Base-by-base conservation (phyloP, 192 early-diverging fungal species). In the Entomortierella lignicola region DNA sequence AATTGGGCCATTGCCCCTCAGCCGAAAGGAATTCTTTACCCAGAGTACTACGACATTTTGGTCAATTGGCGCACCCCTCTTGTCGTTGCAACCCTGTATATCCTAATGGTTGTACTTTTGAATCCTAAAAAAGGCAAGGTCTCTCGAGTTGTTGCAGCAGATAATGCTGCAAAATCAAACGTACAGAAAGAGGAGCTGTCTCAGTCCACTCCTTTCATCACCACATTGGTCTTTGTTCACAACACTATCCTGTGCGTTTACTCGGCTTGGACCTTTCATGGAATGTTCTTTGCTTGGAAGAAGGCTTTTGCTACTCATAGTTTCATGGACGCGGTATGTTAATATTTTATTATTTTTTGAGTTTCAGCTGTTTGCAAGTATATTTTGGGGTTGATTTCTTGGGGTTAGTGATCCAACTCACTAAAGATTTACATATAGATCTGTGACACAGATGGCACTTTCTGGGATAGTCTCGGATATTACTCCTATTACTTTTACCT, bases 401-500 rank as follows among this genome's bases (percentile, higher is more conserved):
- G n/a, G n/a, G n/a, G n/a, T 51, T 48, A 18, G 2, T 15, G 7
- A 20, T 47, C 20, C 20, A 20, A 20, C 44, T 47, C 20, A 25
- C 54, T 23, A 0, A 37, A 5, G 25, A 23, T 44, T 27, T 8
- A 43, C 11, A 21, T 43, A 32, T 54, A 85, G 80, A 57, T 86
- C 15, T 90, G 88, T 62, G 88, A 92, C 39, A 52, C 70, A 4
- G 81, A 86, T 47, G 81, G 77, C 4, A 71, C 66, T 3, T 67
- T 91, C 52, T 89, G 88, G 87, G 86, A 85, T 64, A 71, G 74
- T 63, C 84, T 92, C 69, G 88, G 82, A 64, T 89, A 89, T 81
- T 91, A 88, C 79, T 84, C 87, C 48, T 93, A 89, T 63, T 80
- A 91, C 73, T 93, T 93, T 63, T 93, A 93, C 82, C 85, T 93